Conservation (phyloP, 192 early-diverging fungal species). For the Backusella westeae region DNA sequence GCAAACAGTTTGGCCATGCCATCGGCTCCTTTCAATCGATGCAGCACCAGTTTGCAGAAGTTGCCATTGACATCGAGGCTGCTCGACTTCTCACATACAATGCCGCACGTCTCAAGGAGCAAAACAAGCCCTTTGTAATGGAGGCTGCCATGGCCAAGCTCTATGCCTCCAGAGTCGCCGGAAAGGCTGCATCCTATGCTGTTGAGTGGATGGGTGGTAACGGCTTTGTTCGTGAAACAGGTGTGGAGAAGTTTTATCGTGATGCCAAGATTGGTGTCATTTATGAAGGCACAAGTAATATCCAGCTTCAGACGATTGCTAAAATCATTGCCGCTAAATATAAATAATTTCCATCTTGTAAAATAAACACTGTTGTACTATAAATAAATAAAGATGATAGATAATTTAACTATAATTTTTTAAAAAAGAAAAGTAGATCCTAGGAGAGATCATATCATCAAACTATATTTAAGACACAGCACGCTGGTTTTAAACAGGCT, state of each 20-base stretch:
- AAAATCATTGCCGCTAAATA: constrained; percentile 41
- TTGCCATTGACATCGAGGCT: constrained; percentile 93
- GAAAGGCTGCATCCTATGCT: constrained; percentile 75
- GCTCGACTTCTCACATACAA: constrained; percentile 94
- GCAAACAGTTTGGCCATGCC: constrained; percentile 84
- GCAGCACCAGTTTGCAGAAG: constrained; percentile 65
- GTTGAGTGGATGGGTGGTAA: constrained; percentile 98
- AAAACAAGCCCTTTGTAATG: constrained; percentile 85
- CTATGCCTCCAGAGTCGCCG: constrained; percentile 91
- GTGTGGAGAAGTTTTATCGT: constrained; percentile 90
- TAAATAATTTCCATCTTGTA: constrained; percentile 18
- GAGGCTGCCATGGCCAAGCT: constrained; percentile 98
- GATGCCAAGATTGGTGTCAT: constrained; percentile 96
- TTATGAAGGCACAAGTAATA: constrained; percentile 94
- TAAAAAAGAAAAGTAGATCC: too few species aligned
- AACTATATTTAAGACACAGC: too few species aligned
- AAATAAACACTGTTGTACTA: neutral
- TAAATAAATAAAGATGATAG: too few species aligned
- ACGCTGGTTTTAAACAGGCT: too few species aligned
- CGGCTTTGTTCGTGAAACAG: constrained; percentile 87
- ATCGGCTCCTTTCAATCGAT: constrained; percentile 83
- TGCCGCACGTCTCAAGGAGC: constrained; percentile 88
- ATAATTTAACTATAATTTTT: too few species aligned
- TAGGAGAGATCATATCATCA: too few species aligned
- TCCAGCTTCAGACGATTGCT: constrained; percentile 22